These are phyloP conservation scores for Agrostemma githago DNA, from an alignment of 148 eudicot genomes.

Conservation along the genomic window DNA sequence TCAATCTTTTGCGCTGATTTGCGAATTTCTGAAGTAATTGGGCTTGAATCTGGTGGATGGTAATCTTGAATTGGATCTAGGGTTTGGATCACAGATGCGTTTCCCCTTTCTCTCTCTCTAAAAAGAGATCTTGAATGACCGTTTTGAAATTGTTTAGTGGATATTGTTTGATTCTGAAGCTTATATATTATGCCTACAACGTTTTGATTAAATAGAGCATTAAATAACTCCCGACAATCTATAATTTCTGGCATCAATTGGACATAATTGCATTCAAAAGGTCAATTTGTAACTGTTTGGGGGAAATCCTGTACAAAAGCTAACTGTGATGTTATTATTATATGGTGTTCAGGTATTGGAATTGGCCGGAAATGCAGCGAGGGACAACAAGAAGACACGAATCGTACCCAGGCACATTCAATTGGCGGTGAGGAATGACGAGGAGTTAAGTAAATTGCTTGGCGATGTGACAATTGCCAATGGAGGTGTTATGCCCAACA, in stretches of 20 bases:
- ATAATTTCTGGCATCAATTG: not conserved
- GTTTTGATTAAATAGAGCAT: too few species aligned
- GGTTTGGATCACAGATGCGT: not conserved
- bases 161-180: not conserved
- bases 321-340: not conserved
- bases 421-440: conserved; percentile 79
- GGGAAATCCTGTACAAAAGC: too few species aligned
- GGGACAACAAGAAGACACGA: conserved; percentile 88
- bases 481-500: conserved; percentile 95
- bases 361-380: conserved; percentile 85
- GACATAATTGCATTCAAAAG: not conserved
- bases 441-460: conserved; percentile 78
- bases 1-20: too few species aligned
- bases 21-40: too few species aligned
- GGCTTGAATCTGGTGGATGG: not conserved
- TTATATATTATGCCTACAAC: too few species aligned
- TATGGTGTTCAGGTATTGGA: conserved; percentile 50
- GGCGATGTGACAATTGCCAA: conserved; percentile 87
- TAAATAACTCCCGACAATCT: too few species aligned
- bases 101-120: too few species aligned
- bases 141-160: not conserved
- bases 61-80: not conserved
- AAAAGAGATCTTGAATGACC: too few species aligned
- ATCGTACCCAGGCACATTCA: conserved; percentile 86
- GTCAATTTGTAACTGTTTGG: too few species aligned